Base-by-base conservation (phyloP, 495 filamentous ascomycete species). In the Aspergillus coremiiformis region DNA sequence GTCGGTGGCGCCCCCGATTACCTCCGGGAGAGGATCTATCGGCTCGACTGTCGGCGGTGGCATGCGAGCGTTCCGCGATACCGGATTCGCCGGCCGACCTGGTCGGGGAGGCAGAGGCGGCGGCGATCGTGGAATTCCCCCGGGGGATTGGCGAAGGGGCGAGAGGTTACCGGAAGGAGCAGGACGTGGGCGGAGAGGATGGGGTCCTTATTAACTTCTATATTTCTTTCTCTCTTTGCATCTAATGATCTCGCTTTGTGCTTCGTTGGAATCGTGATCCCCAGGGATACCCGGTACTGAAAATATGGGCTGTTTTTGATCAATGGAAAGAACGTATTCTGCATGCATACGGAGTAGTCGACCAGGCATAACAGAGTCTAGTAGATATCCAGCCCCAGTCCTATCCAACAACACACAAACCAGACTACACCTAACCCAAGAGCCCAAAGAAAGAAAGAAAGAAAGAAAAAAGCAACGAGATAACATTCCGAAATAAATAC, bases 1-100 rank as follows among this genome's bases (percentile, higher is more conserved):
- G 0, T 77, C 77, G n/a, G 83, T 95, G 19, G 82, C 81, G 47
- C 79, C 84, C 7, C 63, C 76, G 10, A 71, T 67, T 51, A 67
- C 60, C 54, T 65, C 60, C 50, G 73, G 47, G 59, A 66, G 17
- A 59, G 72, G 29, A 48, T 32, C 49, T n/a, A 49, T 51, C 17
- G 52, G 50, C 14, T 41, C 56, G 46, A 33, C 54, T 43, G 61
- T 61, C 39, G 66, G 64, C 12, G 64, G 68, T 44, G 70, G 70
- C 6, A 74, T 74, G 73, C 65, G 74, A 46, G 76, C 71, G 24
- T 74, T 73, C 58, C 66, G 71, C 41, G 75, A 78, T 51, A 74
- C 69, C 67, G 74, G 69, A 30, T 73, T 70, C 62, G 59, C 67
- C 44, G 47, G 66, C 49, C 37, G 37, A 15, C 37, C 57, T 50